Conservation (phyloP, 371 early-diverging fungal genomes). For the Entomophthora muscae region DNA sequence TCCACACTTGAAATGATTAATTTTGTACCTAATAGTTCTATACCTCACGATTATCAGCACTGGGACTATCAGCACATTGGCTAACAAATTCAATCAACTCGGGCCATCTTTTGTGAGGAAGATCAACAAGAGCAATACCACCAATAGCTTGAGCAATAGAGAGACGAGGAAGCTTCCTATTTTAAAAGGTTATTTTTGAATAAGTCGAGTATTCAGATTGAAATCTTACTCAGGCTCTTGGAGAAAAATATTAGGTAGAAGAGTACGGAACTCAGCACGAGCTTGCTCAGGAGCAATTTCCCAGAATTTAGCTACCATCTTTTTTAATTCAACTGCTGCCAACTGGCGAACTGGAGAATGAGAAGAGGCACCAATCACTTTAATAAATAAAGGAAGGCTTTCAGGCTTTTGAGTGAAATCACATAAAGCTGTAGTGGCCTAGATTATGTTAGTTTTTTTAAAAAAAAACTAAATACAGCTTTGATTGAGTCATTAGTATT, state of each 20-base stretch:
- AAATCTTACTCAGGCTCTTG: conserved; percentile 44
- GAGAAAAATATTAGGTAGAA: conserved; percentile 44
- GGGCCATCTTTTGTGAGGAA: conserved; percentile 58
- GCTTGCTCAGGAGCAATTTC: conserved; percentile 30
- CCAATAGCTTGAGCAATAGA: conserved; percentile 71
- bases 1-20: conserved; percentile 26
- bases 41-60: conserved; percentile 59
- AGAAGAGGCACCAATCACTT: not conserved
- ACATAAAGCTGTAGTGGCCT: not conserved
- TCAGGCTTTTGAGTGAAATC: not conserved
- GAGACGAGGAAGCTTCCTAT: conserved; percentile 52
- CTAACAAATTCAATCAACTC: conserved; percentile 58
- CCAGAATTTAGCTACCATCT: conserved; percentile 60
- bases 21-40: not conserved
- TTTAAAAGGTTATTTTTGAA: not conserved
- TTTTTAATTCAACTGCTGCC: conserved; percentile 76
- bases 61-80: conserved; percentile 47
- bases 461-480: not conserved
- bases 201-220: too few species aligned
- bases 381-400: not conserved
- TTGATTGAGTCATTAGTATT: not conserved
- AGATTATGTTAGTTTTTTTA: not conserved
- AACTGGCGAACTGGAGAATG: conserved; percentile 50
- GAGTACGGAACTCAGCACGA: conserved; percentile 32
- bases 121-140: conserved; percentile 63